A percentile compares a stretch with the other conserved stretches of the same genome.
Evolutionary conservation across 495 filamentous ascomycete genomes (phyloP).

Genomic region (Lindgomyces ingoldianus): DNA sequence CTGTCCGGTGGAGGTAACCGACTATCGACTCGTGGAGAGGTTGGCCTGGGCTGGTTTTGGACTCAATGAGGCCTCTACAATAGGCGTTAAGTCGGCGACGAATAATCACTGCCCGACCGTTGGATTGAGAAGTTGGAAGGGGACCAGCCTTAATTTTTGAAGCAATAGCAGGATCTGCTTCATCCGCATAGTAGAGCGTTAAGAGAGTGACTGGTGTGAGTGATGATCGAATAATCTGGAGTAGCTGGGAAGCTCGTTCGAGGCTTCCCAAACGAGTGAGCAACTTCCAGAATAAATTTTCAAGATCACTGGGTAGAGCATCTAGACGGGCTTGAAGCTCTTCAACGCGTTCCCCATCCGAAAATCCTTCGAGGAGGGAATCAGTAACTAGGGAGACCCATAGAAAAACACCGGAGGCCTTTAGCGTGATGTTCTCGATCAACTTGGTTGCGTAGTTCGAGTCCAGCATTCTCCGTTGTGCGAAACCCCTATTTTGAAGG

Average conservation of each 20-base stretch:
- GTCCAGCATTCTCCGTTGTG: background rate
- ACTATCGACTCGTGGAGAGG: background rate
- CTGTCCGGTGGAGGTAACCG: slow-evolving; percentile 16
- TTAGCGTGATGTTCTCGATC: slow-evolving; percentile 12
- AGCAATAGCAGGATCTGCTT: slow-evolving; percentile 4
- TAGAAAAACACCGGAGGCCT: slow-evolving; percentile 30
- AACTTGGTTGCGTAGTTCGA: background rate
- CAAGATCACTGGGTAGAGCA: slow-evolving; percentile 16
- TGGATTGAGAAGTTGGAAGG: background rate
- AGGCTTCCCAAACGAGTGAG: slow-evolving; percentile 1
- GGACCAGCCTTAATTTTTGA: background rate
- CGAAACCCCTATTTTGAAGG: background rate
- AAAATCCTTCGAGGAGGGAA: slow-evolving; percentile 19
- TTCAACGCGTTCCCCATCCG: slow-evolving; percentile 8
- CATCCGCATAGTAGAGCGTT: slow-evolving; percentile 16
- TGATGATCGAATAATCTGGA: slow-evolving; percentile 9
- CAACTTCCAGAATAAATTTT: slow-evolving; percentile 21
- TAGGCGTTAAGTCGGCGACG: slow-evolving; percentile 14
- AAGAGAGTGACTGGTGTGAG: background rate
- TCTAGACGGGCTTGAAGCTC: slow-evolving; percentile 20
- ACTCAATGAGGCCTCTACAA: slow-evolving; percentile 23
- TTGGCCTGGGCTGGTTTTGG: background rate
- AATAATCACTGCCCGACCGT: slow-evolving; percentile 7
- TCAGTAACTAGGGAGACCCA: slow-evolving; percentile 26
- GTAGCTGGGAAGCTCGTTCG: background rate